These are phyloP conservation scores for Elsinoe necatrix DNA, from an alignment of 2,329 filamentous ascomycete genomes.

Conservation along the genomic window DNA sequence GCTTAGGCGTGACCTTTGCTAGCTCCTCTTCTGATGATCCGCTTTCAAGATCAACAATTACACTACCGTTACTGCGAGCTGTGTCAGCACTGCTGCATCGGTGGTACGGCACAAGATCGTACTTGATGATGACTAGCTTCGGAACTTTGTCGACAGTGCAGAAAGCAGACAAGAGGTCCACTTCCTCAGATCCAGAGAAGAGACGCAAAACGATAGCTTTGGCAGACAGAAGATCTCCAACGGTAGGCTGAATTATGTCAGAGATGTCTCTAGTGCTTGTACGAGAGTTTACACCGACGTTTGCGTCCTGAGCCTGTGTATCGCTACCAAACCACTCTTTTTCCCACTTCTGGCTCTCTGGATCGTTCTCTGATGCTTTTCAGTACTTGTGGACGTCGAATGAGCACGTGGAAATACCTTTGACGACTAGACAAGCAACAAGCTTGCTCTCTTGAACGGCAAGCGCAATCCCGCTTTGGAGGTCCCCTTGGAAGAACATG, in stretches of 20 bases:
- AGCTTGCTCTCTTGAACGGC: constrained; percentile 68
- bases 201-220: constrained; percentile 65
- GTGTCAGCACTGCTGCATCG: neutral
- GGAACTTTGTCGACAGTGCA: constrained; percentile 74
- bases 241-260: constrained; percentile 2
- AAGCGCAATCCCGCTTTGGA: constrained; percentile 71
- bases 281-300: neutral
- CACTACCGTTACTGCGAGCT: constrained; percentile 11
- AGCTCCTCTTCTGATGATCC: constrained; percentile 23
- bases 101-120: neutral
- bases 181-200: constrained; percentile 66
- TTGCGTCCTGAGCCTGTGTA: neutral
- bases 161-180: constrained; percentile 70
- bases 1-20: constrained; percentile 1
- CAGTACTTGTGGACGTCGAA: constrained; percentile 34
- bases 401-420: constrained; percentile 27
- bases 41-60: constrained; percentile 17
- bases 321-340: constrained; percentile 24
- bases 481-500: constrained; percentile 75
- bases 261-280: neutral
- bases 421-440: constrained; percentile 73
- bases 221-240: constrained; percentile 43
- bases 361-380: constrained; percentile 50
- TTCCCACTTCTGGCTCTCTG: constrained; percentile 51
- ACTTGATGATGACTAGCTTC: constrained; percentile 61